These are phyloP conservation scores for Penicillium sp. DNA, from an alignment of 2,329 filamentous ascomycete species.

Conservation along the genomic window DNA sequence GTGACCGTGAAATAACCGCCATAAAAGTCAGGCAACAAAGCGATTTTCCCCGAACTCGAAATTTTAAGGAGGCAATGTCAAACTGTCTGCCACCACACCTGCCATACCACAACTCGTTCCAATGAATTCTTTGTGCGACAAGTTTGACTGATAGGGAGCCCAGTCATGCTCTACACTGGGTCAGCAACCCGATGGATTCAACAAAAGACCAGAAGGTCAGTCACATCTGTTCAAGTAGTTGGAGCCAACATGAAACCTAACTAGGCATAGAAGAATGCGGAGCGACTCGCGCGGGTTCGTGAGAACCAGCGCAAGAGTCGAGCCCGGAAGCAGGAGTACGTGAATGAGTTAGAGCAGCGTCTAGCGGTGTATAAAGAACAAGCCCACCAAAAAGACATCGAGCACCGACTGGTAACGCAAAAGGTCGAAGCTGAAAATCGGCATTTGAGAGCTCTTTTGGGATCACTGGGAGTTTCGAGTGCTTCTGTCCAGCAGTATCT, in stretches of 20 bases:
- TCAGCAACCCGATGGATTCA: neutral
- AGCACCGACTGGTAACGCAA: slow-evolving; percentile 34
- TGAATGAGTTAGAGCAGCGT: slow-evolving; percentile 36
- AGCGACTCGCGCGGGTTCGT: slow-evolving; percentile 40
- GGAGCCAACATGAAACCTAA: slow-evolving; percentile 1
- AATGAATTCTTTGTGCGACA: neutral
- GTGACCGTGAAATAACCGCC: neutral
- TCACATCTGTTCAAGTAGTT: neutral
- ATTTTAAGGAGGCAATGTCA: neutral
- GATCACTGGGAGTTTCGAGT: slow-evolving; percentile 23
- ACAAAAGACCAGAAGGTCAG: slow-evolving; percentile 13
- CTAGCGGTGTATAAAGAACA: slow-evolving; percentile 28
- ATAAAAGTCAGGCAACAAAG: neutral
- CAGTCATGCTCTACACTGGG: neutral
- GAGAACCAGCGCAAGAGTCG: slow-evolving; percentile 41
- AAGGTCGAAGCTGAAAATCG: slow-evolving; percentile 35
- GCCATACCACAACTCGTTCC: neutral
- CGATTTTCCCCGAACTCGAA: neutral
- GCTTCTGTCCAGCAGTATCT: slow-evolving; percentile 30
- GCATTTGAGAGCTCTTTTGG: slow-evolving; percentile 28
- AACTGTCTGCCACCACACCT: neutral
- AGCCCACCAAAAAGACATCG: slow-evolving; percentile 31
- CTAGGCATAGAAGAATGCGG: slow-evolving; percentile 20
- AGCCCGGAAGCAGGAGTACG: slow-evolving; percentile 36
- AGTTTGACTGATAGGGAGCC: neutral